Evolutionary conservation across 768 basidiomycete genomes (phyloP), one percentile per base, ranked within the genome.

Genomic region (Suillus subaureus): DNA sequence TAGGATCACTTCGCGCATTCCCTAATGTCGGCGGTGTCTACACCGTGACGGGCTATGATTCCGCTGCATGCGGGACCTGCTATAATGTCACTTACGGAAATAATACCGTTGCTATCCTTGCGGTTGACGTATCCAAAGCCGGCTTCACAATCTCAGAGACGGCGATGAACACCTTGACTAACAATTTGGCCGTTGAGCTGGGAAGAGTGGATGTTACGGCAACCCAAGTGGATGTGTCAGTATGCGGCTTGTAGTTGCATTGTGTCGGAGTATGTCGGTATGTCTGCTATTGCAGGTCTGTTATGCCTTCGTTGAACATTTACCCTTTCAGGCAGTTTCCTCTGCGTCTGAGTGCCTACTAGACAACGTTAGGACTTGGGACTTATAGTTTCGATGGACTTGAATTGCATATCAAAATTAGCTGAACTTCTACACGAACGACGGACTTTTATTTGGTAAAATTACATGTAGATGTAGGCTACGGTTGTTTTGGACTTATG

Each of bases 61-160:
- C 74, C 1, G 0, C 75, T 0, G 47, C 64, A 18, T 79, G 77
- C 35, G 77, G 77, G 12, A 13, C 68, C 3, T 78, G 77, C 63
- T 79, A 79, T 54, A 63, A 67, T 4, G 67, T 79, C 43, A 74
- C 71, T 11, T 79, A 70, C 58, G 64, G 57, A 0, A 49, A 1
- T 26, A 81, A 64, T 51, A 84, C 74, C 60, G 77, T 89, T 72
- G 81, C 82, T 60, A 73, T 89, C 16, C 67, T 85, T 11, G 90
- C 84, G 2, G 80, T 90, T 47, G 90, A 91, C 67, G 74, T 75
- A 64, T 79, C 87, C 15, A 63, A 39, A 42, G 39, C 51, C 2
- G 82, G 82, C 3, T 84, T 84, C 70, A 83, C 82, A 7, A 33
- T 69, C 15, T 76, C 75, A 12, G 9, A 68, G 61, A 28, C 0